These are phyloP conservation scores for Dactylorhiza incarnata DNA, from an alignment of 106 monocot genomes.

Conservation along the genomic window DNA sequence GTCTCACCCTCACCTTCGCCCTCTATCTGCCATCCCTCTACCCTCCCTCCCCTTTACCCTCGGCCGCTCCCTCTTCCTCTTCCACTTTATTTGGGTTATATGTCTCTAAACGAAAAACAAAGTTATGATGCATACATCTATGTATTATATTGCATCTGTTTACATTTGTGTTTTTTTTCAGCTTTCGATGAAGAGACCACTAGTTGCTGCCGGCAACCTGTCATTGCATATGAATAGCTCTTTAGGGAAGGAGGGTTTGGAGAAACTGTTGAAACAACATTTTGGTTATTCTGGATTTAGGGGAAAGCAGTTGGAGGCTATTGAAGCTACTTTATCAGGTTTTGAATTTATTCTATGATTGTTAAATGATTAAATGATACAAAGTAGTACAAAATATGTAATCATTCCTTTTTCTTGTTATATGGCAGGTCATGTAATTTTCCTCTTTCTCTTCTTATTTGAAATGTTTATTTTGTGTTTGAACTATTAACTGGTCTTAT, in stretches of 20 bases:
- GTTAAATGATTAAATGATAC: neutral
- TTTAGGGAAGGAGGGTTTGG: constrained; percentile 31
- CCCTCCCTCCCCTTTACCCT: too few species aligned
- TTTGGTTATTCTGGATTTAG: constrained; percentile 73
- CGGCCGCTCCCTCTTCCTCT: too few species aligned
- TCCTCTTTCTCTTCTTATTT: neutral
- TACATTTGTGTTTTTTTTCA: neutral
- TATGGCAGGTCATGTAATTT: neutral
- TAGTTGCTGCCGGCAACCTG: neutral
- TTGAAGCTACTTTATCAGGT: constrained; percentile 77
- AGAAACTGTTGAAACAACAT: constrained; percentile 43
- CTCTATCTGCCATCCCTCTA: too few species aligned
- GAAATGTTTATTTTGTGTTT: neutral
- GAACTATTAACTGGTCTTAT: neutral
- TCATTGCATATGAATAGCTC: neutral
- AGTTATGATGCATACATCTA: too few species aligned
- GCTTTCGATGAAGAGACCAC: constrained; percentile 2
- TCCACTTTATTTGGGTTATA: too few species aligned
- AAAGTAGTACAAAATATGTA: neutral
- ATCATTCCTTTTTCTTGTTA: neutral
- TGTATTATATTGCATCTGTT: too few species aligned
- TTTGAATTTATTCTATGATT: neutral
- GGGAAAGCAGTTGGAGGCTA: constrained; percentile 84
- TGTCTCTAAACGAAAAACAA: too few species aligned
- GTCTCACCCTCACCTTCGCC: too few species aligned